Evolutionary conservation across 768 basidiomycete genomes (phyloP), one percentile per base, ranked within the genome.

Genomic region (Tulasnella sp.): DNA sequence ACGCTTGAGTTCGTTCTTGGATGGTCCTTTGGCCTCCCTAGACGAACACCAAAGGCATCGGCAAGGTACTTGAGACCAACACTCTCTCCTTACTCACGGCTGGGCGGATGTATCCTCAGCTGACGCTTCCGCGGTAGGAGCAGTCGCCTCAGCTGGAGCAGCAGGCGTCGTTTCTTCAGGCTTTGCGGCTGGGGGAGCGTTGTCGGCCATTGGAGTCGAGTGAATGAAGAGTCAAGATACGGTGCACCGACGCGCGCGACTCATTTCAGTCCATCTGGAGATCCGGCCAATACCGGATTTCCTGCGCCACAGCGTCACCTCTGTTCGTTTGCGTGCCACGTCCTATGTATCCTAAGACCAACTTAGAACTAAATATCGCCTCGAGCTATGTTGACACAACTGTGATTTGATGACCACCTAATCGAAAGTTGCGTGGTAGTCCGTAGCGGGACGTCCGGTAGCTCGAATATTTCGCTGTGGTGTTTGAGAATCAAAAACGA

Each of bases 1-100:
- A 85, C 95, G 96, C 87, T 99, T 98, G 78, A 95, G 84, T 81
- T 96, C 95, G 82, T 87, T 93, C 86, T 98, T 98, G 77, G 91
- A 90, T 9, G 91, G 94, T 67, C 2, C 61, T 29, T 67, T 67
- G 6, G 29, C 61, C 61, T 67, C 61, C 32, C 61, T 67, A 18
- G 61, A 26, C n/a, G 29, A 26, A 26, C 9, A 67, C 26, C 61
- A 32, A 32, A 3, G 16, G n/a, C 18, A 26, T 29, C 1, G 11
- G 61, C 26, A 26, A 29, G 15, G 61, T n/a, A 35, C 10, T 51
- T 51, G 51, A n/a, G 23, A 18, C 32, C 11, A 15, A 18, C 7
- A 3, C 10, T 10, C 5, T 26, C 26, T 67, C 61, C 16, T 67
- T 16, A 67, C 61, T 67, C 32, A 67, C 61, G 61, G 29, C 61